Evolutionary conservation across 768 basidiomycete species (phyloP), one percentile per base, ranked within the genome.

Genomic region (Phallus indusiatus): DNA sequence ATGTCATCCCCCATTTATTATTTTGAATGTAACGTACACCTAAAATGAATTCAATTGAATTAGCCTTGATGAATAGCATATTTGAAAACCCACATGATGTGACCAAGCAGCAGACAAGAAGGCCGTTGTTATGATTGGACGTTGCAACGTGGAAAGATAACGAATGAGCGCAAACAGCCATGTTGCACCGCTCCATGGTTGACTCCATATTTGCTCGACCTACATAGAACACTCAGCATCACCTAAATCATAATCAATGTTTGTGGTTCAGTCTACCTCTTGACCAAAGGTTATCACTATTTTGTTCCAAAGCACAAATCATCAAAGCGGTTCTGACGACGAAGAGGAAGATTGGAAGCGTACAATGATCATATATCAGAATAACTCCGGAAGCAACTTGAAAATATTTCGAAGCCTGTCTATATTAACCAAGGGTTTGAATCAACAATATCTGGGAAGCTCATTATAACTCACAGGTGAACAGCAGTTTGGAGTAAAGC

Each of bases 101-200:
- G 59, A 55, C 59, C 59, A 60, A 20, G 33, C 59, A 1, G 53
- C 33, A 20, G 51, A 53, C 21, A n/a, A 21, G 20, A 60, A 60
- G 9, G 59, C 53, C 5, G 20, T 34, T 5, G 54, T 46, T 8
- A 56, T 55, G 10, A 60, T 42, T 12, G 34, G n/a, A 5, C 21
- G 37, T 55, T 60, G 55, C n/a, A 60, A 24, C 9, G 37, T 51
- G 12, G 59, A 36, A 24, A 54, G 20, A 46, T 60, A 60, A 7
- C 59, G 54, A 9, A 54, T 60, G 5, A 60, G 28, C 14, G 59
- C 59, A 46, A 56, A 60, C 20, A 60, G 42, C n/a, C 28, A 18
- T 16, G 59, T 60, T 35, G 53, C 53, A 7, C 20, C 35, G 28
- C n/a, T 20, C 53, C 33, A 18, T 14, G 54, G 54, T 46, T 60